A percentile compares a stretch with the other conserved stretches of the same genome.
These are phyloP conservation scores for Candida suzukii DNA, from an alignment of 805 yeast species.

Conservation along the genomic window DNA sequence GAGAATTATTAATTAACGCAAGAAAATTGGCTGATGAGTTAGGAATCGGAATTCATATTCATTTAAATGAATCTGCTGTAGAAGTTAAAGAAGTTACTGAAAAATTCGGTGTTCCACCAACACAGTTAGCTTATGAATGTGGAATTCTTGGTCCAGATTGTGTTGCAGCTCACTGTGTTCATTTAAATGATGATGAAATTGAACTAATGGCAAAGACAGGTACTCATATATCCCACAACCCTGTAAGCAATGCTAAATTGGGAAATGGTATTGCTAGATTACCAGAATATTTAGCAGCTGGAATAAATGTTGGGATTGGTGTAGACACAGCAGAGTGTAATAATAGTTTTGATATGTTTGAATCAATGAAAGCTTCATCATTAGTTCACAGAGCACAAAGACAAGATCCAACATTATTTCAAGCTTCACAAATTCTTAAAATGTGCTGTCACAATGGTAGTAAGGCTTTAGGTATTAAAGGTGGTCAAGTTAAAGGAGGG, in stretches of 20 bases:
- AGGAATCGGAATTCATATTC: slow-evolving; percentile 4
- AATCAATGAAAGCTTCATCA: slow-evolving; percentile 2
- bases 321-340: slow-evolving; percentile 6
- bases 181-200: slow-evolving; percentile 4
- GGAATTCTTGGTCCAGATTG: slow-evolving; percentile 5
- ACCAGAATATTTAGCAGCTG: not conserved
- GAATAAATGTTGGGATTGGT: slow-evolving; percentile 3
- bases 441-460: slow-evolving; percentile 6
- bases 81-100: slow-evolving; percentile 3
- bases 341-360: slow-evolving; percentile 3
- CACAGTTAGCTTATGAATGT: slow-evolving; percentile 3
- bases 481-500: slow-evolving; percentile 1
- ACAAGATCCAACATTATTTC: slow-evolving; percentile 3
- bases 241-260: slow-evolving; percentile 4
- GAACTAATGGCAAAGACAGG: slow-evolving; percentile 1
- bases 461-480: slow-evolving; percentile 1
- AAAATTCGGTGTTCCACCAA: slow-evolving; percentile 1
- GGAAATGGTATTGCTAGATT: slow-evolving; percentile 5
- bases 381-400: slow-evolving; percentile 4
- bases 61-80: slow-evolving; percentile 3
- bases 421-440: slow-evolving; percentile 1
- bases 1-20: slow-evolving; percentile 2
- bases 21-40: slow-evolving; percentile 4
- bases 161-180: slow-evolving; percentile 7
- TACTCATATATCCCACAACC: slow-evolving; percentile 4